phyloP scores from a whole-genome alignment of 2,329 filamentous ascomycete genomes.

The Phialemoniopsis sp. region DNA sequence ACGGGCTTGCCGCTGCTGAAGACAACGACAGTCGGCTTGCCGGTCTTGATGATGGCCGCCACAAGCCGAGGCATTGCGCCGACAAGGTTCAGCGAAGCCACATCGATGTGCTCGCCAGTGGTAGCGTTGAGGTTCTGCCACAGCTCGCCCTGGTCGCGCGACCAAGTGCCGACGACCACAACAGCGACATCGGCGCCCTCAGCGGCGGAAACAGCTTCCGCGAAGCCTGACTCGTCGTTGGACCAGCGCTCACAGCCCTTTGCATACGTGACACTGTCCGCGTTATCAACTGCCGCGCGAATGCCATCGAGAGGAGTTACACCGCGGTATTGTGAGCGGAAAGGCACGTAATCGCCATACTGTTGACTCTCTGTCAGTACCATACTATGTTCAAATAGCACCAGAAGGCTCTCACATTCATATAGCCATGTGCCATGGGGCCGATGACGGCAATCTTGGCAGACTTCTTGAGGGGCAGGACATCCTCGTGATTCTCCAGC shows the following conservation, averaged over 20 bases:
- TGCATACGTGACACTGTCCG: conserved; percentile 60
- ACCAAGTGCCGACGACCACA: conserved; percentile 73
- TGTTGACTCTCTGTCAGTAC: conserved; percentile 18
- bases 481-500: conserved; percentile 51
- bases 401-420: conserved; percentile 49
- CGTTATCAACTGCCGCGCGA: conserved; percentile 37
- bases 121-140: conserved; percentile 70
- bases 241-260: conserved; percentile 73
- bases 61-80: conserved; percentile 67
- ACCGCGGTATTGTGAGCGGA: conserved; percentile 57
- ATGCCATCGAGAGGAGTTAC: conserved; percentile 70
- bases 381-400: background rate
- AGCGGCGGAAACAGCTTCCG: conserved; percentile 61
- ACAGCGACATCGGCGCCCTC: conserved; percentile 66
- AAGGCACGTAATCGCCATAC: conserved; percentile 73
- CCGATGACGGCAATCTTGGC: conserved; percentile 72
- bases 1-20: conserved; percentile 68
- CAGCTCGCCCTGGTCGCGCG: conserved; percentile 66
- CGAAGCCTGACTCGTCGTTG: conserved; percentile 62
- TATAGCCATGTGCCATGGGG: conserved; percentile 67
- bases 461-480: conserved; percentile 53
- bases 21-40: conserved; percentile 64
- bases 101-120: conserved; percentile 70
- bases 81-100: conserved; percentile 59
- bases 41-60: conserved; percentile 62